A percentile compares a stretch with the other conserved stretches of the same genome.
These are phyloP conservation scores for Medicago ruthenica DNA, from an alignment of 306 rosid species.

Conservation along the genomic window DNA sequence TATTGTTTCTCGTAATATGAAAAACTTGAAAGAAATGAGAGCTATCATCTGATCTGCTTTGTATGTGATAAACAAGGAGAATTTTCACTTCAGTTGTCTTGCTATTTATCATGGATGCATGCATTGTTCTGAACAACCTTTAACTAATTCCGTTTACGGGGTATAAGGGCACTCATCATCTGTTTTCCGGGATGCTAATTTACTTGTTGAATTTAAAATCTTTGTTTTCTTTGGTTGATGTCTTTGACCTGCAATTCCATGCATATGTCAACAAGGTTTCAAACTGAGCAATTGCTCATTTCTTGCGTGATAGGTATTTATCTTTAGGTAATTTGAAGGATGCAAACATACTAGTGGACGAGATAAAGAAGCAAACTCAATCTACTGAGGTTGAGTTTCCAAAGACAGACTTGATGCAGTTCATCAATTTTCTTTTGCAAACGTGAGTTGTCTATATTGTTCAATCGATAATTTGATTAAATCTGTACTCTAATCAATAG, in stretches of 20 bases:
- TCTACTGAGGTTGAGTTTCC: slow-evolving; percentile 61
- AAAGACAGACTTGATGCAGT: slow-evolving; percentile 75
- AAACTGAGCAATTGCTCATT: slow-evolving; percentile 21
- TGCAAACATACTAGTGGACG: slow-evolving; percentile 82
- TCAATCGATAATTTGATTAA: slow-evolving; percentile 14
- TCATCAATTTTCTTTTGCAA: slow-evolving; percentile 72
- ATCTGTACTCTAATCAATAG: slow-evolving; percentile 17
- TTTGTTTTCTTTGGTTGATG: slow-evolving; percentile 26
- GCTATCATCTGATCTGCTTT: too few species aligned
- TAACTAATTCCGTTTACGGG: neutral
- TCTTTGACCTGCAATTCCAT: slow-evolving; percentile 22
- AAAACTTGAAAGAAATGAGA: too few species aligned
- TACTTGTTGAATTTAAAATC: neutral
- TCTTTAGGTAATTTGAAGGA: slow-evolving; percentile 84
- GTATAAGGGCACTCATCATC: slow-evolving; percentile 9
- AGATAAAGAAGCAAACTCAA: slow-evolving; percentile 69
- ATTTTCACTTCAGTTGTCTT: neutral
- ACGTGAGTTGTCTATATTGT: slow-evolving; percentile 66
- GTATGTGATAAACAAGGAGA: neutral
- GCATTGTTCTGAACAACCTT: neutral
- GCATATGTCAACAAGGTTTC: slow-evolving; percentile 30
- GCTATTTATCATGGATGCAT: neutral
- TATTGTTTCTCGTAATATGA: neutral
- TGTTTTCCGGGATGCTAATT: neutral
- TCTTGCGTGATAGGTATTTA: slow-evolving; percentile 66